phyloP scores from a whole-genome alignment of 2,329 filamentous ascomycete species.

The Diaporthe sp. region DNA sequence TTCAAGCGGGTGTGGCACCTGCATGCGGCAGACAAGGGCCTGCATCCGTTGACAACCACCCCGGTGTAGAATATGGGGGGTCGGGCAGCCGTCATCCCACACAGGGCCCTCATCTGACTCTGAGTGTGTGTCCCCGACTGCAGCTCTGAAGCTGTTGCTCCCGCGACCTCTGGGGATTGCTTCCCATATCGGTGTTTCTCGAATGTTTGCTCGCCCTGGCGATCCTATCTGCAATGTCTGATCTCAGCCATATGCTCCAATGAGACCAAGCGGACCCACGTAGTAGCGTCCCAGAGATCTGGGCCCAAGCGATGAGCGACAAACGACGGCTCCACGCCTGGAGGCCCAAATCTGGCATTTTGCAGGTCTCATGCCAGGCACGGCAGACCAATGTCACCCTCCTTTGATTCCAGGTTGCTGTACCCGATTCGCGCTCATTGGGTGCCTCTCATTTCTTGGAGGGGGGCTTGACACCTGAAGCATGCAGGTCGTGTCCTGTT shows the following conservation, averaged over 20 bases:
- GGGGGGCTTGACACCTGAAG: conserved; percentile 16
- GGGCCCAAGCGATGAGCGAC: conserved; percentile 20
- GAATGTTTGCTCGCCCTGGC: conserved; percentile 35
- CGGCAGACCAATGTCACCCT: conserved; percentile 31
- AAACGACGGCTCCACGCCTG: conserved; percentile 4
- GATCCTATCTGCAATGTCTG: conserved; percentile 20
- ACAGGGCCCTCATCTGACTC: conserved; percentile 36
- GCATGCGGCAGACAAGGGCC: conserved; percentile 37
- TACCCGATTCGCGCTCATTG: conserved; percentile 34
- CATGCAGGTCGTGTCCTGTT: conserved; percentile 23
- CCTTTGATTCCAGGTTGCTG: conserved; percentile 7
- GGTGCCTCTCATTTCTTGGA: background rate
- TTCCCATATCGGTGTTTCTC: background rate
- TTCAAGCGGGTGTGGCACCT: conserved; percentile 35
- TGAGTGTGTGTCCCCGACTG: conserved; percentile 9
- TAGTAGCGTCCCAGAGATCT: conserved; percentile 20
- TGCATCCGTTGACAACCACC: conserved; percentile 32
- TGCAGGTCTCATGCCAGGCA: conserved; percentile 34
- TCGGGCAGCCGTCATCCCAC: conserved; percentile 39
- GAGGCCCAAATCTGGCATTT: conserved; percentile 17
- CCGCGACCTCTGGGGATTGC: background rate
- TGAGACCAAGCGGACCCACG: background rate
- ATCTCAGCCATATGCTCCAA: conserved; percentile 8
- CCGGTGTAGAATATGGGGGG: conserved; percentile 38
- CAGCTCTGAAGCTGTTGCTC: background rate